phyloP scores from a whole-genome alignment of 495 filamentous ascomycete genomes.

The Talaromyces adpressus region DNA sequence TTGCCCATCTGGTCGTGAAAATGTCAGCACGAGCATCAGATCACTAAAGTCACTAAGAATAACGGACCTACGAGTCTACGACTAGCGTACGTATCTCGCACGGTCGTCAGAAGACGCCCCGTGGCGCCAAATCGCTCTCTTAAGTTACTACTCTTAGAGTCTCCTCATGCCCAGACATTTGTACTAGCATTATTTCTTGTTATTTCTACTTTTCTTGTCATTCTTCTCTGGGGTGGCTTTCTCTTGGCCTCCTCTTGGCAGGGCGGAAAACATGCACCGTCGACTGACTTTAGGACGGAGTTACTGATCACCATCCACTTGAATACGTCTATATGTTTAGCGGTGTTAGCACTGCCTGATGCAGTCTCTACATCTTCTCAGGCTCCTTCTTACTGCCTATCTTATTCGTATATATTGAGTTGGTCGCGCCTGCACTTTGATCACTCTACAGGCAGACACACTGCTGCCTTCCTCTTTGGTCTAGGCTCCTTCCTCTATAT shows the following conservation, averaged over 20 bases:
- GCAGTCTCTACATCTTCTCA: background rate
- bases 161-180: background rate
- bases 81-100: background rate
- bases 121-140: background rate
- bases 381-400: background rate
- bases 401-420: background rate
- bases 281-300: background rate
- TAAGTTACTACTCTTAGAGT: background rate
- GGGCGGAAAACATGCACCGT: background rate
- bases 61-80: background rate
- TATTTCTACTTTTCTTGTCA: background rate
- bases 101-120: background rate
- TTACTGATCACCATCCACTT: background rate
- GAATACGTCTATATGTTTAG: background rate
- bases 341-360: background rate
- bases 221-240: conserved; percentile 3
- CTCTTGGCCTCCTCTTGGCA: conserved; percentile 6
- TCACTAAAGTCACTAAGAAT: background rate
- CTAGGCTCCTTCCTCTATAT: background rate
- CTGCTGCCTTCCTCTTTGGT: background rate
- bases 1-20: background rate
- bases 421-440: background rate
- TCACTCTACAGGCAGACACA: background rate
- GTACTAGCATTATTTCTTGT: background rate
- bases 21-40: background rate